Evolutionary conservation across 2,329 filamentous ascomycete genomes (phyloP).

Genomic region (Trichoderma sp.): DNA sequence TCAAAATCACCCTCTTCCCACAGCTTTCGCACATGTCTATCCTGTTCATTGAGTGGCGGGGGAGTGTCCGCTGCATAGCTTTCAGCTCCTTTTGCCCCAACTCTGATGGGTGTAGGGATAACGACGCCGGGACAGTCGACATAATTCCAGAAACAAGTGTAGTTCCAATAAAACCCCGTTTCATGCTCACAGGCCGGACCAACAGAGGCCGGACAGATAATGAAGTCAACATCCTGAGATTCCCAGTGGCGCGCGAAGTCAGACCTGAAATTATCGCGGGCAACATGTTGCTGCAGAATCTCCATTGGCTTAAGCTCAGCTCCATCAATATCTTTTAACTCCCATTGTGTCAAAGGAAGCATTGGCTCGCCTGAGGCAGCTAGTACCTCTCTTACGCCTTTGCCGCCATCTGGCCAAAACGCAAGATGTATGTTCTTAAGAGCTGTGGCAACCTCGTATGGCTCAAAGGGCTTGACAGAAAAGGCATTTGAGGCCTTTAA

Average conservation of each 20-base stretch:
- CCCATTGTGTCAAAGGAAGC: constrained; percentile 33
- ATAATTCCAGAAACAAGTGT: constrained; percentile 39
- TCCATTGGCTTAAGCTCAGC: not conserved
- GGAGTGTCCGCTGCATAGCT: constrained; percentile 19
- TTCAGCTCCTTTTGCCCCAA: constrained; percentile 18
- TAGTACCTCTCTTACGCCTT: constrained; percentile 26
- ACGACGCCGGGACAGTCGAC: constrained; percentile 35
- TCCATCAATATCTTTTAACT: constrained; percentile 27
- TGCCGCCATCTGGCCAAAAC: constrained; percentile 34
- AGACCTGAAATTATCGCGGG: constrained; percentile 1
- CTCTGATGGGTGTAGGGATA: constrained; percentile 33
- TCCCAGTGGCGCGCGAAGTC: constrained; percentile 12
- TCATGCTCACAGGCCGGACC: constrained; percentile 30
- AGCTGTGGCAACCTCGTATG: constrained; percentile 23
- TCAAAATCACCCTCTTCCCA: constrained; percentile 24
- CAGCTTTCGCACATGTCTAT: constrained; percentile 1
- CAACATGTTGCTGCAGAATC: not conserved
- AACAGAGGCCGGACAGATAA: constrained; percentile 34
- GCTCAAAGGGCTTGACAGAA: constrained; percentile 26
- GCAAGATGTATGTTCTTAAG: constrained; percentile 26
- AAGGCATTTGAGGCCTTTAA: constrained; percentile 26
- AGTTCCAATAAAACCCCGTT: constrained; percentile 32
- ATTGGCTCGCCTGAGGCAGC: constrained; percentile 34
- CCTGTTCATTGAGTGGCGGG: not conserved
- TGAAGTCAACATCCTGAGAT: constrained; percentile 36